Percentiles rank a stretch among this genome's conserved stretches.
These are phyloP conservation scores for Rhodotorula graminis DNA, from an alignment of 768 basidiomycete species.

Conservation along the genomic window DNA sequence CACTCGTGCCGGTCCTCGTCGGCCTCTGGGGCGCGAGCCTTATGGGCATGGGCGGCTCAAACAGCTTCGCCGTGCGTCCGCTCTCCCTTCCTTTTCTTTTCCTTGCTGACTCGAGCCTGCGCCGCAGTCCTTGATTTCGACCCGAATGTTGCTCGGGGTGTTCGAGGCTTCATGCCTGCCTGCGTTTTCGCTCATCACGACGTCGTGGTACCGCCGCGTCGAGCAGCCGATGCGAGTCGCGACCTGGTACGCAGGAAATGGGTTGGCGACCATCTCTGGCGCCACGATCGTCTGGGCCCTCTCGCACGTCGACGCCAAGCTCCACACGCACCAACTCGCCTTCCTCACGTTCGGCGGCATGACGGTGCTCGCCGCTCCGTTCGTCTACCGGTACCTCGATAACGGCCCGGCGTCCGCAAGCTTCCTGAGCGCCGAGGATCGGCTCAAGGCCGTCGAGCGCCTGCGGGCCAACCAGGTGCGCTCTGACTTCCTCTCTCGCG, in stretches of 20 bases:
- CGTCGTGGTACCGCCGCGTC: constrained; percentile 40
- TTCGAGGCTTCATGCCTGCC: constrained; percentile 48
- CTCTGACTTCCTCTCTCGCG: no score
- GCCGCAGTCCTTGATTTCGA: no score
- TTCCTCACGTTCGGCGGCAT: constrained; percentile 38
- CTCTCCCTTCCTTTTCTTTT: no score
- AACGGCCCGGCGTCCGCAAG: constrained; percentile 36
- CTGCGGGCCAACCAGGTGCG: constrained; percentile 37
- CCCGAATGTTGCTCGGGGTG: constrained; percentile 47
- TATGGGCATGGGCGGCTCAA: neutral
- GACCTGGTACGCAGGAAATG: constrained; percentile 23
- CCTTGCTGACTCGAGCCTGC: no score
- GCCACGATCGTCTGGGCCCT: constrained; percentile 22
- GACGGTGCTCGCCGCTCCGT: constrained; percentile 27
- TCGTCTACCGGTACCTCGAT: constrained; percentile 35
- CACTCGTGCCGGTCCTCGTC: constrained; percentile 35
- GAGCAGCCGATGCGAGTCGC: constrained; percentile 43
- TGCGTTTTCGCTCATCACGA: constrained; percentile 47
- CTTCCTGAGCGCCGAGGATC: constrained; percentile 41
- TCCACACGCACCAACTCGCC: constrained; percentile 39
- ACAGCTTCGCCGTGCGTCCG: neutral
- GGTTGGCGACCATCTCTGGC: constrained; percentile 28
- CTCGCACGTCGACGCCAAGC: constrained; percentile 7
- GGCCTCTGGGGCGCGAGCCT: neutral
- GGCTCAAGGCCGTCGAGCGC: constrained; percentile 40